These are phyloP conservation scores for Ceriops zippeliana DNA, from an alignment of 345 rosid genomes.

Conservation along the genomic window DNA sequence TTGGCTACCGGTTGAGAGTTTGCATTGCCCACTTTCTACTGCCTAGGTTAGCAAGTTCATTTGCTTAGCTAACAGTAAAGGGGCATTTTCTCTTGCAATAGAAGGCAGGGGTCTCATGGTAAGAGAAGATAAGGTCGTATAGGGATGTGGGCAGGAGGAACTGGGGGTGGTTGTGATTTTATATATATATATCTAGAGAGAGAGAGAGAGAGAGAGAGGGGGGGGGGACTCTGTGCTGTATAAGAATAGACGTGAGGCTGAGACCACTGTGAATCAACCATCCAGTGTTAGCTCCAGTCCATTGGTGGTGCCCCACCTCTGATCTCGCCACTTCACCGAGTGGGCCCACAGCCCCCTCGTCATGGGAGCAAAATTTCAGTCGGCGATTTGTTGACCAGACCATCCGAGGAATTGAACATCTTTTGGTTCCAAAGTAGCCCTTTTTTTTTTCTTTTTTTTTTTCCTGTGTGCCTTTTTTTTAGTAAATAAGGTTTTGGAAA, in stretches of 20 bases:
- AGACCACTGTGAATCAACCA: neutral
- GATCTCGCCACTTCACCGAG: slow-evolving; percentile 51
- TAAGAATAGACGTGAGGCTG: neutral
- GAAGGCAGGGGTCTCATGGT: too few species aligned
- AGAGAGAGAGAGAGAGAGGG: neutral
- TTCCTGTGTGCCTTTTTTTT: too few species aligned
- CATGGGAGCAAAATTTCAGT: slow-evolving; percentile 16
- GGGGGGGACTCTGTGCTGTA: neutral
- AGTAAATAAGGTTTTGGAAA: neutral
- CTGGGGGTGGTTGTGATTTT: too few species aligned
- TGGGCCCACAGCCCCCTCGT: slow-evolving; percentile 8
- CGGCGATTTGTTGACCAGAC: slow-evolving; percentile 28
- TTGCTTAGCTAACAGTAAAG: too few species aligned
- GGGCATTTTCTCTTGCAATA: too few species aligned
- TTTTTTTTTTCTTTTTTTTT: too few species aligned
- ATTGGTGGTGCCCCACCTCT: slow-evolving; percentile 18
- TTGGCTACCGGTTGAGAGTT: too few species aligned
- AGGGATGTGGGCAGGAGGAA: too few species aligned
- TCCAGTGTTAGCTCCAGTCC: neutral
- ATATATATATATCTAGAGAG: neutral
- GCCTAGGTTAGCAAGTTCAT: too few species aligned
- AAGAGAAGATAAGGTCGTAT: too few species aligned
- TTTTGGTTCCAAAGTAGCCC: neutral
- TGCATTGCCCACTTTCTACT: too few species aligned
- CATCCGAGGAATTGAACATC: slow-evolving; percentile 19